Percentiles rank a stretch among this genome's conserved stretches.
Evolutionary conservation across 164 flowering plant species (phyloP).

Genomic region (Vitis rupestris): DNA sequence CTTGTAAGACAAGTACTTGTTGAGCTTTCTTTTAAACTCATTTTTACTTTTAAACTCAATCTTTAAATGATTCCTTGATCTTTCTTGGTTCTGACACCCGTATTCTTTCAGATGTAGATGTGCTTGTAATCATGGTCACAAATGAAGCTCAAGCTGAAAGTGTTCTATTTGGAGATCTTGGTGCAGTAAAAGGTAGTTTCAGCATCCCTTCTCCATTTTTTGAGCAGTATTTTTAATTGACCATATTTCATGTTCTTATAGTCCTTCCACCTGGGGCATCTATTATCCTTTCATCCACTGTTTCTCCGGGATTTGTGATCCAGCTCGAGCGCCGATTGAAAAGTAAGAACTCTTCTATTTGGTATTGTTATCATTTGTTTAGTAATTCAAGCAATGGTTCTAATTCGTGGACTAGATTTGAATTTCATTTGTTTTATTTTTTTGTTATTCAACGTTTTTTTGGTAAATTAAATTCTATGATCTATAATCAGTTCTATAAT

Average conservation of each 20-base stretch:
- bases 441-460: background rate
- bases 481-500: background rate
- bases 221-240: background rate
- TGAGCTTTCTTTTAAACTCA: background rate
- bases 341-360: constrained; percentile 41
- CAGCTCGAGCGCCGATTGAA: constrained; percentile 64
- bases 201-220: constrained; percentile 3
- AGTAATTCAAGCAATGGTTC: background rate
- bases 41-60: background rate
- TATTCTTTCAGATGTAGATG: constrained; percentile 67
- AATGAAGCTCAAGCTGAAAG: constrained; percentile 94
- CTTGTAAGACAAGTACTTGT: too few species aligned
- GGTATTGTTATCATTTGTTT: background rate
- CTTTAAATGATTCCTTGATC: background rate
- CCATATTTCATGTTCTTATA: constrained; percentile 24
- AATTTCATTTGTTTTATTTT: background rate
- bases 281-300: constrained; percentile 87
- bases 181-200: constrained; percentile 74
- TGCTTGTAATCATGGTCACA: constrained; percentile 88
- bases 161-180: constrained; percentile 75
- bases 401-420: background rate
- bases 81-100: constrained; percentile 9
- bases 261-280: constrained; percentile 90
- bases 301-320: constrained; percentile 80
- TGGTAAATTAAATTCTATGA: background rate